A percentile compares a stretch with the other conserved stretches of the same genome.
phyloP scores from a whole-genome alignment of 2,329 filamentous ascomycete species.

The Nectriaceae sp. region DNA sequence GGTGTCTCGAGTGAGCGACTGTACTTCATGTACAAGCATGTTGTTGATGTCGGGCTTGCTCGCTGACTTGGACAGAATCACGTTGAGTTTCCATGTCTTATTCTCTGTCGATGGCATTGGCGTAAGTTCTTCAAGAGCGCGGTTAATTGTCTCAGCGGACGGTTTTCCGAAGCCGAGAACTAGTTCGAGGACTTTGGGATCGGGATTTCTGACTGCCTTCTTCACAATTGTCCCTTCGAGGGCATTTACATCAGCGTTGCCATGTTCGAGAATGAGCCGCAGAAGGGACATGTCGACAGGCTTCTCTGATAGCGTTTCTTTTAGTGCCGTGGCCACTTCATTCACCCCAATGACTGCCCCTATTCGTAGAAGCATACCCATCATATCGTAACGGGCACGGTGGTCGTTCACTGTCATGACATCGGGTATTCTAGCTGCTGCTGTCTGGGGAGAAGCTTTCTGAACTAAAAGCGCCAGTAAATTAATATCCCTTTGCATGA shows the following conservation, averaged over 20 bases:
- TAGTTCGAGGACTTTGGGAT: slow-evolving; percentile 50
- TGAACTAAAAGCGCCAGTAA: slow-evolving; percentile 49
- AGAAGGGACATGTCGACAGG: slow-evolving; percentile 54
- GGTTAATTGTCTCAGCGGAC: slow-evolving; percentile 42
- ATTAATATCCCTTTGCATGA: slow-evolving; percentile 48
- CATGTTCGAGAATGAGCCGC: slow-evolving; percentile 49
- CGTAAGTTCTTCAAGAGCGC: slow-evolving; percentile 45
- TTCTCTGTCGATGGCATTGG: slow-evolving; percentile 44
- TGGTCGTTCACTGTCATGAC: slow-evolving; percentile 49
- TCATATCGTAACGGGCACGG: slow-evolving; percentile 46
- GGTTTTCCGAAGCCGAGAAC: slow-evolving; percentile 50
- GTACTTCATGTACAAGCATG: slow-evolving; percentile 54
- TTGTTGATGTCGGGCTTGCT: slow-evolving; percentile 46
- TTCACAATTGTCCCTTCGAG: slow-evolving; percentile 45
- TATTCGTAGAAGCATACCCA: slow-evolving; percentile 47
- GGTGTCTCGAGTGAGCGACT: slow-evolving; percentile 42
- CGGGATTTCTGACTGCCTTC: slow-evolving; percentile 43
- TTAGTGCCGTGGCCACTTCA: slow-evolving; percentile 46
- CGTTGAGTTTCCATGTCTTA: slow-evolving; percentile 53
- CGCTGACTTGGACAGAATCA: slow-evolving; percentile 45
- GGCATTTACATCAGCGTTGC: slow-evolving; percentile 55
- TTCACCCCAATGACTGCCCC: slow-evolving; percentile 45
- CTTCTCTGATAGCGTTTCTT: slow-evolving; percentile 43
- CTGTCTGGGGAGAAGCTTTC: slow-evolving; percentile 48
- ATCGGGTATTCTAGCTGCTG: slow-evolving; percentile 48